These are phyloP conservation scores for Cercospora citrullina DNA, from an alignment of 2,329 filamentous ascomycete genomes.

Conservation along the genomic window DNA sequence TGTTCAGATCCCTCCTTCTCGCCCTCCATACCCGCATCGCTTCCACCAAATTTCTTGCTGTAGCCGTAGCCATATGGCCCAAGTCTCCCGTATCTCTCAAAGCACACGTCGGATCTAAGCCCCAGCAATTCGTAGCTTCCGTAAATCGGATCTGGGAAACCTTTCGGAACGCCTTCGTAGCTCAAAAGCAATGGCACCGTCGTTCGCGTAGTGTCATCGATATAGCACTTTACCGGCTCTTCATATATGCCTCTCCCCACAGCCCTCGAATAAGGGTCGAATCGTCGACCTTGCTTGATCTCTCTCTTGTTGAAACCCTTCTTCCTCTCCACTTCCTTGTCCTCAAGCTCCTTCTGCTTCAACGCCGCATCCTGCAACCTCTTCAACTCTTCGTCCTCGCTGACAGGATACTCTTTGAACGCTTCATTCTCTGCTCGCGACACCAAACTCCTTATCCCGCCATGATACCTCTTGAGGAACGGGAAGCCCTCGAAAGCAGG, in stretches of 20 bases:
- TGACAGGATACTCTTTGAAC: slow-evolving; percentile 68
- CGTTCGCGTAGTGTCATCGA: slow-evolving; percentile 67
- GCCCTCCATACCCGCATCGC: slow-evolving; percentile 81
- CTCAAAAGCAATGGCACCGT: slow-evolving; percentile 69
- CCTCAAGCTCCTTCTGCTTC: slow-evolving; percentile 40
- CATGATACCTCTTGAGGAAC: slow-evolving; percentile 86
- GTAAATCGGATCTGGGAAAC: slow-evolving; percentile 79
- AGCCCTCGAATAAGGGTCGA: slow-evolving; percentile 70
- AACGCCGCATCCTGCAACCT: slow-evolving; percentile 38
- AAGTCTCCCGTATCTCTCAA: slow-evolving; percentile 84
- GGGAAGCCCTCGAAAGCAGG: slow-evolving; percentile 83
- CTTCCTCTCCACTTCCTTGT: slow-evolving; percentile 40
- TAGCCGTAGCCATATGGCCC: slow-evolving; percentile 92
- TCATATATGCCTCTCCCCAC: slow-evolving; percentile 49
- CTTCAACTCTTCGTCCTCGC: slow-evolving; percentile 59
- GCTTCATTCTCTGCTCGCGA: slow-evolving; percentile 66
- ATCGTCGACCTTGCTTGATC: slow-evolving; percentile 43
- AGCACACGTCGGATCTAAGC: slow-evolving; percentile 82
- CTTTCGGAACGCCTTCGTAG: slow-evolving; percentile 74
- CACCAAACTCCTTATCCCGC: slow-evolving; percentile 74
- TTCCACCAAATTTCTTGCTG: slow-evolving; percentile 72
- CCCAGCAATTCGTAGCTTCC: slow-evolving; percentile 84
- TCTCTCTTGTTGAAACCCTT: slow-evolving; percentile 37
- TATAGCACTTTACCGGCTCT: slow-evolving; percentile 71
- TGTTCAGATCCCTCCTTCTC: slow-evolving; percentile 77